phyloP scores from a whole-genome alignment of 768 basidiomycete species.

The Leccinellum rugosiceps region DNA sequence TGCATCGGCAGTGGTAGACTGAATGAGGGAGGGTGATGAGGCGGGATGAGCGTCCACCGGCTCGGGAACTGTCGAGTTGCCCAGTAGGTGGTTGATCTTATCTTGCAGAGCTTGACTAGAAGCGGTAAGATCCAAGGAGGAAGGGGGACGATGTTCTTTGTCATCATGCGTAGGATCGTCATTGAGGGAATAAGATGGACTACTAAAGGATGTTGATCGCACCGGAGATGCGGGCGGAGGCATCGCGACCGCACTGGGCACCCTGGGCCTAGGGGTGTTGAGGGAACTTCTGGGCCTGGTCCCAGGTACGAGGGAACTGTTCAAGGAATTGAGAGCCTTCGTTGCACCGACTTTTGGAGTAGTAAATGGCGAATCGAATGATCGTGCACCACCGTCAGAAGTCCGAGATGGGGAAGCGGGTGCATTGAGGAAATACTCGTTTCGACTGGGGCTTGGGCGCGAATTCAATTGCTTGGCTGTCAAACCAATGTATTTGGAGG shows the following conservation, averaged over 20 bases:
- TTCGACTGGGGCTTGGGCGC: slow-evolving; percentile 26
- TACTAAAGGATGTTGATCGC: slow-evolving; percentile 27
- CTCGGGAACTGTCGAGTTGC: slow-evolving; percentile 22
- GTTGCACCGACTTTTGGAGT: slow-evolving; percentile 59
- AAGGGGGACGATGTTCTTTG: slow-evolving; percentile 13
- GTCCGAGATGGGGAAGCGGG: slow-evolving; percentile 37
- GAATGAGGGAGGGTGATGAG: slow-evolving; percentile 31
- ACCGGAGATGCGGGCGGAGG: slow-evolving; percentile 73
- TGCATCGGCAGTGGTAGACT: slow-evolving; percentile 41
- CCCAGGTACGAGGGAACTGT: slow-evolving; percentile 16
- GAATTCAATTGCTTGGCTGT: slow-evolving; percentile 77
- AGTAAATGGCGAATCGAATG: slow-evolving; percentile 52
- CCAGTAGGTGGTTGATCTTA: slow-evolving; percentile 44
- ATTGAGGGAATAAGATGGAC: slow-evolving; percentile 38
- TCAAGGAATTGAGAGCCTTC: slow-evolving; percentile 18
- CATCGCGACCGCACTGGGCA: slow-evolving; percentile 77
- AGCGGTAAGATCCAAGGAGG: slow-evolving; percentile 36
- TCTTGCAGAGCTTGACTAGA: slow-evolving; percentile 46
- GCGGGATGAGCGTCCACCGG: slow-evolving; percentile 10
- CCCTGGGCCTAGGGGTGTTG: slow-evolving; percentile 57
- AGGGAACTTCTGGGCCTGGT: slow-evolving; percentile 33
- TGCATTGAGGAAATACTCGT: slow-evolving; percentile 24
- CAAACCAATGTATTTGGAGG: slow-evolving; percentile 80
- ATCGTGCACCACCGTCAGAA: slow-evolving; percentile 37
- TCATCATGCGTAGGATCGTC: slow-evolving; percentile 26